Evolutionary conservation across 257 asterid genomes (phyloP).

Genomic region (Sherardia arvensis): DNA sequence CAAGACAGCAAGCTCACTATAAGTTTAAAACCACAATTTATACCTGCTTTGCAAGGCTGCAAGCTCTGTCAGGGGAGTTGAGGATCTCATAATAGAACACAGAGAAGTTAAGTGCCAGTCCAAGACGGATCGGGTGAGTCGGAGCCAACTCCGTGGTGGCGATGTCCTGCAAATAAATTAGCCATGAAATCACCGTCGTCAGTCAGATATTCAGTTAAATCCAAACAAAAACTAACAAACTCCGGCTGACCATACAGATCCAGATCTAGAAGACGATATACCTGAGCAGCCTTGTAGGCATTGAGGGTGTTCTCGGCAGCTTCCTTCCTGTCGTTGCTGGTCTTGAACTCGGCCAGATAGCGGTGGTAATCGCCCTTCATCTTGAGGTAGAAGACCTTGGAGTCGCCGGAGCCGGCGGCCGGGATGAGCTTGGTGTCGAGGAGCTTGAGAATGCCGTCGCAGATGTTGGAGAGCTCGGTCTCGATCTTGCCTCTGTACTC

Average conservation of each 20-base stretch:
- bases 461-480: conserved; percentile 17
- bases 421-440: conserved; percentile 19
- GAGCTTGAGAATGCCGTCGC: conserved; percentile 26
- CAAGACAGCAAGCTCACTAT: not conserved
- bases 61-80: conserved; percentile 28
- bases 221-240: not conserved
- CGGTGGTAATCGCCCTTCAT: conserved; percentile 31
- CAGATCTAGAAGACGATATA: not conserved
- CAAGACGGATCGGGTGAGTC: conserved; percentile 30
- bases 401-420: conserved; percentile 16
- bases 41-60: conserved; percentile 30
- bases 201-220: not conserved
- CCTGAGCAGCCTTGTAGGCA: conserved; percentile 34
- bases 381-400: conserved; percentile 29
- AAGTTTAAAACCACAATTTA: not conserved
- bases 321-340: conserved; percentile 22
- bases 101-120: conserved; percentile 35
- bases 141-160: conserved; percentile 26
- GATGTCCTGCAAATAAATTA: conserved; percentile 14
- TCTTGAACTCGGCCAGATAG: conserved; percentile 31
- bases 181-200: not conserved
- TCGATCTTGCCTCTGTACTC: conserved; percentile 25
- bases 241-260: not conserved
- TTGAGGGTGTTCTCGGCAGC: conserved; percentile 31
- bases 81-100: conserved; percentile 27